phyloP scores from a whole-genome alignment of 139 green algal genomes.

The Micractinium conductrix region DNA sequence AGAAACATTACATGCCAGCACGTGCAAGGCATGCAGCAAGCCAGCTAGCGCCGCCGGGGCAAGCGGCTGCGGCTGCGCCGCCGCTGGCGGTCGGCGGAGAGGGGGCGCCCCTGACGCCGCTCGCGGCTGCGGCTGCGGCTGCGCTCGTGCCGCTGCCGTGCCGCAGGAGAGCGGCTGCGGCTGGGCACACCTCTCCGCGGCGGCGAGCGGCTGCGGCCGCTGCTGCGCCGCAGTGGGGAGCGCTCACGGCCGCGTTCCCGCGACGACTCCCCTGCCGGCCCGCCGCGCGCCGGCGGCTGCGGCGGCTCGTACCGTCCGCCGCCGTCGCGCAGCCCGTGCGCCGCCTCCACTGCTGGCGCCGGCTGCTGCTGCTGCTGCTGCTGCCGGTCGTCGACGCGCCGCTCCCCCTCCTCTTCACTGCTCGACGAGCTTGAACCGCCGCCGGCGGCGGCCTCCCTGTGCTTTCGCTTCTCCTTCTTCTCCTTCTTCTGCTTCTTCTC shows the following conservation, averaged over 20 bases:
- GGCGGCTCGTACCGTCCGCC: background rate
- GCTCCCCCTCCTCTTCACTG: conserved; percentile 6
- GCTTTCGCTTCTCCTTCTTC: conserved; percentile 47
- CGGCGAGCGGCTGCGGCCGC: background rate
- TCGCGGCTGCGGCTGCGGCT: too few species aligned
- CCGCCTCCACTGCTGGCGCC: background rate
- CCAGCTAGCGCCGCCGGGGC: too few species aligned
- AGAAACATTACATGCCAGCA: too few species aligned
- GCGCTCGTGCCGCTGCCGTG: background rate
- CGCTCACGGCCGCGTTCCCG: background rate
- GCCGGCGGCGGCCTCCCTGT: background rate
- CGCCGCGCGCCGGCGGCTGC: background rate
- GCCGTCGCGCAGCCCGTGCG: background rate
- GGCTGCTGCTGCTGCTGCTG: background rate
- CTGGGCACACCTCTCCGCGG: background rate
- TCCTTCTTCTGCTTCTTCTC: conserved; percentile 60
- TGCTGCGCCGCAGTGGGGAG: background rate
- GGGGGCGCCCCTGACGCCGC: too few species aligned
- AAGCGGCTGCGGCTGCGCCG: too few species aligned
- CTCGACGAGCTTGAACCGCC: background rate
- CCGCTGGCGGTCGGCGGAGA: too few species aligned
- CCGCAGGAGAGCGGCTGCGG: conserved; percentile 8
- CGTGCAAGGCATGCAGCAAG: too few species aligned
- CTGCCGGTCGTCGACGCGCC: conserved; percentile 3
- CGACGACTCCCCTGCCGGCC: background rate